These are phyloP conservation scores for Lachnum nothofagi DNA, from an alignment of 2,329 filamentous ascomycete species.

Conservation along the genomic window DNA sequence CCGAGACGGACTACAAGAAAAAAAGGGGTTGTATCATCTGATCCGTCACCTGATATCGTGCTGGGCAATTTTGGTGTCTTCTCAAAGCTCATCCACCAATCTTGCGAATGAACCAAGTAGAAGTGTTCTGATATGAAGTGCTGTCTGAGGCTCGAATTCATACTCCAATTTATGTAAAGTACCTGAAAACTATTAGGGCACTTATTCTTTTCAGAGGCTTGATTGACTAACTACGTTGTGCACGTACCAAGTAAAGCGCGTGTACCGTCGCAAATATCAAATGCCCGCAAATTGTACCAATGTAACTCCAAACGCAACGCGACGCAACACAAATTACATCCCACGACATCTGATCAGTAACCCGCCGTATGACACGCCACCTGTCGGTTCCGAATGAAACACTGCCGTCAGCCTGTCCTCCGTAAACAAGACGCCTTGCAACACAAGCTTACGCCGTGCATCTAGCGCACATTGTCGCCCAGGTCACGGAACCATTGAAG, in stretches of 20 bases:
- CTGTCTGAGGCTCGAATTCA: too few species aligned
- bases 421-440: background rate
- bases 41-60: background rate
- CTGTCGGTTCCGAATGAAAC: background rate
- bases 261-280: background rate
- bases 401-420: background rate
- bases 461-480: background rate
- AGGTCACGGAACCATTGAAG: constrained; percentile 1
- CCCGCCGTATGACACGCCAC: background rate
- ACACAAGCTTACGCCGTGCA: background rate
- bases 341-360: background rate
- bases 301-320: too few species aligned
- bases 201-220: too few species aligned
- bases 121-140: too few species aligned
- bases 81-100: too few species aligned
- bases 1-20: background rate
- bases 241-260: too few species aligned
- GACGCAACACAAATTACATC: background rate
- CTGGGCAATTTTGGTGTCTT: too few species aligned
- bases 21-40: too few species aligned
- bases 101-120: too few species aligned
- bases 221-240: too few species aligned
- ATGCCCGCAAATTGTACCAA: background rate
- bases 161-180: too few species aligned
- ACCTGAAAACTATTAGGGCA: too few species aligned